Evolutionary conservation across 1,284 basidiomycete genomes (phyloP).

Genomic region (Pseudozyma tsukubaensis): DNA sequence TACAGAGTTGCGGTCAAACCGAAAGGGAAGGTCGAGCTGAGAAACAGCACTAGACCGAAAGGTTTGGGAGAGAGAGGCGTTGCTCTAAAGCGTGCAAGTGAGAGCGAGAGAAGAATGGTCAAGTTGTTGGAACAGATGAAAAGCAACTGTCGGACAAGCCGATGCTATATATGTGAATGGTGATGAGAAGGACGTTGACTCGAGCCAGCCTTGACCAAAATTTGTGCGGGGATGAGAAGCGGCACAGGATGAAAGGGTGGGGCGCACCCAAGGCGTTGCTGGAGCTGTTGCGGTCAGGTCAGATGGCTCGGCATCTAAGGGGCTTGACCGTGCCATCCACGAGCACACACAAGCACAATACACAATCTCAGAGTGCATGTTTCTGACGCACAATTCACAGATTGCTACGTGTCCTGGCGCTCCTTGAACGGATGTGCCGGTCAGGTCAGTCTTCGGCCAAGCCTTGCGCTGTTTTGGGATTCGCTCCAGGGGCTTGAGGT

Average conservation of each 20-base stretch:
- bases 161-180: constrained; percentile 26
- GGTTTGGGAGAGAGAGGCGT: background rate
- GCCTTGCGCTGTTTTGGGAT: background rate
- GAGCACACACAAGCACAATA: no score
- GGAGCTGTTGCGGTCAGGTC: constrained; percentile 1
- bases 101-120: constrained; percentile 3
- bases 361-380: no score
- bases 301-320: background rate
- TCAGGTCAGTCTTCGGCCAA: constrained; percentile 23
- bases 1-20: constrained; percentile 12
- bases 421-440: constrained; percentile 23
- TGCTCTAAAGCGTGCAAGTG: constrained; percentile 12
- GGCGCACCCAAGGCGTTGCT: background rate
- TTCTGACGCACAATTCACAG: no score
- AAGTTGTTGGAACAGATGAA: background rate
- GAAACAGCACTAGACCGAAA: constrained; percentile 9
- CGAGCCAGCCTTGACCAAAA: background rate
- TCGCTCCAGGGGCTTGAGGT: constrained; percentile 26
- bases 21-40: constrained; percentile 11
- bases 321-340: no score
- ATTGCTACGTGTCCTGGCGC: constrained; percentile 25
- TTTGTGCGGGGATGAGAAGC: background rate
- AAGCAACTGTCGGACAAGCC: constrained; percentile 17
- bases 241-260: background rate
- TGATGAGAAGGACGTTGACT: background rate